A percentile compares a stretch with the other conserved stretches of the same genome.
These are phyloP conservation scores for Gossypium ekmanianum DNA, from an alignment of 345 rosid species.

Conservation along the genomic window DNA sequence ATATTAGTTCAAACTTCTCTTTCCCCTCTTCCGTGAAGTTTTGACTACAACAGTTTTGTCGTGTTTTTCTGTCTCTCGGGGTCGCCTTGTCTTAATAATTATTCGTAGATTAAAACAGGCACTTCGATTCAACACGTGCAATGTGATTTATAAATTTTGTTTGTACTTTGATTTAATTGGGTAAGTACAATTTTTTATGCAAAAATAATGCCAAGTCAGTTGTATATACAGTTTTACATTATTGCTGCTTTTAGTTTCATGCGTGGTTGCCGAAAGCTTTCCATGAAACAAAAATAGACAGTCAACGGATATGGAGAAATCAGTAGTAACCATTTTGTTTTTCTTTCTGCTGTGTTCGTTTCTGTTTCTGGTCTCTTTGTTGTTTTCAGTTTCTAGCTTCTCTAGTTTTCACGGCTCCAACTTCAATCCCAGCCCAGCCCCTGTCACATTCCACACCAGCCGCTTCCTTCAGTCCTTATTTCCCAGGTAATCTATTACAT, in stretches of 20 bases:
- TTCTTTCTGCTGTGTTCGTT: background rate
- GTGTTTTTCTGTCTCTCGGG: no score
- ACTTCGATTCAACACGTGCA: no score
- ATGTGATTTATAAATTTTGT: no score
- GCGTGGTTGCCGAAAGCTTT: background rate
- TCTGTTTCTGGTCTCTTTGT: constrained; percentile 8
- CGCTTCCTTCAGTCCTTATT: constrained; percentile 2
- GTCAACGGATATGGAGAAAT: constrained; percentile 1
- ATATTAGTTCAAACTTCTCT: background rate
- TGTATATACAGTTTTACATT: background rate
- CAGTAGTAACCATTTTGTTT: background rate
- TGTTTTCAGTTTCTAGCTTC: background rate
- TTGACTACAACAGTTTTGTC: no score
- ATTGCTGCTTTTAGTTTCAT: background rate
- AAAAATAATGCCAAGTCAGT: no score
- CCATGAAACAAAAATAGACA: background rate
- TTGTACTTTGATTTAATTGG: no score
- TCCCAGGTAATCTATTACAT: background rate
- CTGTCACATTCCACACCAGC: background rate
- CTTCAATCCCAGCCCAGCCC: background rate
- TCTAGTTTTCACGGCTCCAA: background rate
- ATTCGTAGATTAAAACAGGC: no score
- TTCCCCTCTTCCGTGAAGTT: background rate
- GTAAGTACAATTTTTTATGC: no score
- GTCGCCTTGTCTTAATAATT: no score